These are phyloP conservation scores for Dillenia turbinata DNA, from an alignment of 164 flowering plant genomes.

Conservation along the genomic window DNA sequence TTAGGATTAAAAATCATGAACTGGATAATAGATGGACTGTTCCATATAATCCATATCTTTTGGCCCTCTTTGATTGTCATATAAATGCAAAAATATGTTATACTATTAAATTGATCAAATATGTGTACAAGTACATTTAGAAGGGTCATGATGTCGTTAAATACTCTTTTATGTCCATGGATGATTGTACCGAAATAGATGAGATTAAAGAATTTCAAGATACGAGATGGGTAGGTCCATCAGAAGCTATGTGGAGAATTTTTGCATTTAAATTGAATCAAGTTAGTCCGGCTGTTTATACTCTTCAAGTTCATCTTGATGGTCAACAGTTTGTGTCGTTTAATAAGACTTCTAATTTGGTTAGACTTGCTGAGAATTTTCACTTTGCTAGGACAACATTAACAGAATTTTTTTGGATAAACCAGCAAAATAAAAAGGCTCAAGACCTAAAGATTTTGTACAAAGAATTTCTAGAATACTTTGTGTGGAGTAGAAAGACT, in stretches of 20 bases:
- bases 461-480: no score
- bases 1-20: not conserved
- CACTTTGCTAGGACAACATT: no score
- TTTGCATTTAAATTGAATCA: not conserved
- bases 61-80: slow-evolving; percentile 10
- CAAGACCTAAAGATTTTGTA: no score
- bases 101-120: slow-evolving; percentile 1
- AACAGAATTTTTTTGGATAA: not conserved
- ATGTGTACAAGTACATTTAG: slow-evolving; percentile 17
- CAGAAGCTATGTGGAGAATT: slow-evolving; percentile 8
- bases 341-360: not conserved
- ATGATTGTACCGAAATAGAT: not conserved
- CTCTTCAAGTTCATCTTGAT: slow-evolving; percentile 6
- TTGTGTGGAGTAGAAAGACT: no score
- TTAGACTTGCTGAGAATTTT: no score
- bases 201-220: slow-evolving; percentile 13
- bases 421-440: not conserved
- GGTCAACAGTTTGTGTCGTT: not conserved
- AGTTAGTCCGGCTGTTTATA: not conserved
- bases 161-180: not conserved
- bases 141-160: slow-evolving; percentile 8
- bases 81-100: slow-evolving; percentile 18
- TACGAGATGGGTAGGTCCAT: slow-evolving; percentile 12
- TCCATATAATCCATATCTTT: slow-evolving; percentile 8
- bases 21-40: slow-evolving; percentile 12